Evolutionary conservation across 768 basidiomycete genomes (phyloP).

Genomic region (Xerocomus brunneocitrinus): DNA sequence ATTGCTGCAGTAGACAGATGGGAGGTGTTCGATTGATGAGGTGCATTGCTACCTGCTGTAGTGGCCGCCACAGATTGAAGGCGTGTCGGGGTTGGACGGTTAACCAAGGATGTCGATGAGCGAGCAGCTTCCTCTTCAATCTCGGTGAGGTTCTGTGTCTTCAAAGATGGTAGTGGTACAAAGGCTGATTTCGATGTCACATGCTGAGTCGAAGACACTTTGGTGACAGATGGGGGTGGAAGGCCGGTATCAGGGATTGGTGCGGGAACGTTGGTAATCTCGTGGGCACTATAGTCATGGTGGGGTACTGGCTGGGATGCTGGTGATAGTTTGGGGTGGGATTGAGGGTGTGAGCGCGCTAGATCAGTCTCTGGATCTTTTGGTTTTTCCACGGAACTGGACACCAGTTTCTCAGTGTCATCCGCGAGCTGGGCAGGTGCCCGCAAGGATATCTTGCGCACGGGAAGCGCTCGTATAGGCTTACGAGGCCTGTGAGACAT

Average conservation of each 20-base stretch:
- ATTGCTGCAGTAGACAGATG: slow-evolving; percentile 47
- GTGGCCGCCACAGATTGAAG: slow-evolving; percentile 1
- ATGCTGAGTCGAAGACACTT: slow-evolving; percentile 8
- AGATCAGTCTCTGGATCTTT: slow-evolving; percentile 1
- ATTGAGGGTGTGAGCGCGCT: neutral
- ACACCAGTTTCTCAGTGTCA: slow-evolving; percentile 23
- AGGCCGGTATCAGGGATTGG: slow-evolving; percentile 30
- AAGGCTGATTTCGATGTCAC: slow-evolving; percentile 22
- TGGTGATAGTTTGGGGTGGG: slow-evolving; percentile 11
- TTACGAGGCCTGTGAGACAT: slow-evolving; percentile 20
- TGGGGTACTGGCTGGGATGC: slow-evolving; percentile 12
- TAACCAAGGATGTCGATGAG: slow-evolving; percentile 2
- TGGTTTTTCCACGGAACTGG: neutral
- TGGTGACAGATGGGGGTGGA: slow-evolving; percentile 25
- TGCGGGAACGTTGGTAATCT: slow-evolving; percentile 27
- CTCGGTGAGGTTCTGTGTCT: slow-evolving; percentile 24
- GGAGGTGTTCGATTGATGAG: slow-evolving; percentile 13
- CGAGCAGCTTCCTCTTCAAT: slow-evolving; percentile 14
- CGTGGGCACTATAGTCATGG: slow-evolving; percentile 25
- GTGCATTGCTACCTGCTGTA: neutral
- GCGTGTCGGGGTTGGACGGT: slow-evolving; percentile 3
- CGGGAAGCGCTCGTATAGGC: neutral
- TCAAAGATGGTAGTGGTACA: slow-evolving; percentile 26
- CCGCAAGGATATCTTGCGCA: slow-evolving; percentile 11
- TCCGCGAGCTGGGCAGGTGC: slow-evolving; percentile 6